Percentiles rank a stretch among this genome's conserved stretches.
phyloP scores from a whole-genome alignment of 2,329 filamentous ascomycete species.

The Fusarium dlaminii region DNA sequence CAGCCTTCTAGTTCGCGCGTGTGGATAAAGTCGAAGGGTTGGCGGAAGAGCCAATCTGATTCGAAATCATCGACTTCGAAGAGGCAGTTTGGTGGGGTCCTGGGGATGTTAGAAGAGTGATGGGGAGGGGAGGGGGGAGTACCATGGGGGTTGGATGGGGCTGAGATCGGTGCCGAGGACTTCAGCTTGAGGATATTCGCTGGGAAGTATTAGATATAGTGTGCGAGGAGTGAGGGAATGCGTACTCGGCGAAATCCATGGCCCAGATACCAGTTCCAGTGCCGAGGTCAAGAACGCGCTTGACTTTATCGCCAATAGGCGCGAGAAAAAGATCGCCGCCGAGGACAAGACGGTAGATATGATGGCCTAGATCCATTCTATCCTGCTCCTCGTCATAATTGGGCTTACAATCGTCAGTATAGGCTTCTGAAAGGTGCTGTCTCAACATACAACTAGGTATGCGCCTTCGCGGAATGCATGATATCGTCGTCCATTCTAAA shows the following conservation, averaged over 20 bases:
- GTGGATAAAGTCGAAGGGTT: constrained; percentile 17
- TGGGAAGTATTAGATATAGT: background rate
- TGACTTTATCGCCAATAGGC: background rate
- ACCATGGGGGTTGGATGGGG: constrained; percentile 24
- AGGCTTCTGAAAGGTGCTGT: too few species aligned
- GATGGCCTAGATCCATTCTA: constrained; percentile 23
- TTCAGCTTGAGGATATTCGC: constrained; percentile 5
- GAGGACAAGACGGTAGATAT: constrained; percentile 7
- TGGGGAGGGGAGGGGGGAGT: background rate
- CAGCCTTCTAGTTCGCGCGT: constrained; percentile 9
- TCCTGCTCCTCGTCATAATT: constrained; percentile 22
- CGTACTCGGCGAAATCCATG: constrained; percentile 24
- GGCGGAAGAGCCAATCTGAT: constrained; percentile 10
- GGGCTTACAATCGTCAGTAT: background rate
- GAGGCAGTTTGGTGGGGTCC: constrained; percentile 11
- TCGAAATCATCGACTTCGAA: constrained; percentile 26
- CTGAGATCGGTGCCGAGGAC: constrained; percentile 20
- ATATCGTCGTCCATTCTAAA: constrained; percentile 13
- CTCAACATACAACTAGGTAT: background rate
- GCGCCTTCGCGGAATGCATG: constrained; percentile 17
- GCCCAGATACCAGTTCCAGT: constrained; percentile 24
- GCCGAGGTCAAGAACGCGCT: constrained; percentile 15
- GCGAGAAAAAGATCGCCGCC: constrained; percentile 17
- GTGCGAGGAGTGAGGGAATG: fast-evolving
- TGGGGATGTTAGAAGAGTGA: background rate